A percentile compares a stretch with the other conserved stretches of the same genome.
Evolutionary conservation across 1,284 basidiomycete genomes (phyloP).

Genomic region (Puccinia polysora): DNA sequence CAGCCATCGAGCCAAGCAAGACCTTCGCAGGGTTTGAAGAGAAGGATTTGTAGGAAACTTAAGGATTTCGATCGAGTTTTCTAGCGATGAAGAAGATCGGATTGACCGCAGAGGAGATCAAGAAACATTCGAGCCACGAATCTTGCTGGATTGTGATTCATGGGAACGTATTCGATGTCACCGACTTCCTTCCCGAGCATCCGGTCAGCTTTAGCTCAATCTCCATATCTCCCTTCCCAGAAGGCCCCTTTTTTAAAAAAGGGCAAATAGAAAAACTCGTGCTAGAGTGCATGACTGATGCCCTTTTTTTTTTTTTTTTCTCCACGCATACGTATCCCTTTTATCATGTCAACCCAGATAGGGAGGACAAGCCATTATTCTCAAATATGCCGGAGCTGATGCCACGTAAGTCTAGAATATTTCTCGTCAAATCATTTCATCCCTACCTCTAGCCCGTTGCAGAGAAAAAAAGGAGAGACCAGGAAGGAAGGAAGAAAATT

Average conservation of each 20-base stretch:
- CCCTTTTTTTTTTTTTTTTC: no score
- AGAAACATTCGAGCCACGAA: neutral
- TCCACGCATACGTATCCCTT: no score
- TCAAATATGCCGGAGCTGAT: conserved; percentile 40
- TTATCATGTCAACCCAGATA: neutral
- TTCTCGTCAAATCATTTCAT: neutral
- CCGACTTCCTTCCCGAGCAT: conserved; percentile 36
- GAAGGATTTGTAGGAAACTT: no score
- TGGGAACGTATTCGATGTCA: conserved; percentile 27
- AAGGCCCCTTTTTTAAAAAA: no score
- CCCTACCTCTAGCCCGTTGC: neutral
- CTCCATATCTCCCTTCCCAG: no score
- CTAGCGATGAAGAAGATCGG: neutral
- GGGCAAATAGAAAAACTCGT: no score
- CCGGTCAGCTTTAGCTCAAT: neutral
- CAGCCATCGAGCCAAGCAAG: no score
- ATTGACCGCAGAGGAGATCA: conserved; percentile 10
- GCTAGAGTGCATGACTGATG: no score
- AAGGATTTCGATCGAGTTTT: no score
- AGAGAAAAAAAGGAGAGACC: neutral
- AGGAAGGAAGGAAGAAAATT: neutral
- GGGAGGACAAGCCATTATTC: conserved; percentile 37
- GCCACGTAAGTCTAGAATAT: conserved; percentile 17
- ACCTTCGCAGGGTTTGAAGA: no score
- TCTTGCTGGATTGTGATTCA: conserved; percentile 39